Base-by-base conservation (phyloP, 371 early-diverging fungal genomes). In the Mortierella sp. region DNA sequence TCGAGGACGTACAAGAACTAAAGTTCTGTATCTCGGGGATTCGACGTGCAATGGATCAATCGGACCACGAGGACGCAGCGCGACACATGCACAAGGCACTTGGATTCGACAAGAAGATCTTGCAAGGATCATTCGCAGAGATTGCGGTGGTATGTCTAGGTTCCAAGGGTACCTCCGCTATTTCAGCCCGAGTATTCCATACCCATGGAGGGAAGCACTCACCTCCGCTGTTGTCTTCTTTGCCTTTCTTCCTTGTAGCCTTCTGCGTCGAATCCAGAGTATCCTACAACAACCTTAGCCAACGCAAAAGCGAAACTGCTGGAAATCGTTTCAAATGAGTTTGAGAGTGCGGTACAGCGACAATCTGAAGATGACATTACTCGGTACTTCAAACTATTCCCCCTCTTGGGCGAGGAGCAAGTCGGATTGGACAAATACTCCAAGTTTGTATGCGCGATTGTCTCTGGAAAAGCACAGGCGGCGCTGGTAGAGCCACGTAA, bases 351-450 rank as follows among this genome's bases (percentile, higher is more conserved):
- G 0, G 92, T 91, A 0, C 84, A 84, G 47, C 79, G 79, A 31
- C 80, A 82, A 50, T 86, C 94, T 48, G 91, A 93, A 57, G 83
- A 86, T 5, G 88, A 86, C 41, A 92, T 97, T 51, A 86, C 93
- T 17, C 84, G 93, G 12, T 95, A 89, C 67, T 94, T 96, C 78
- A 91, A 94, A 57, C 79, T 96, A 34, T 97, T 96, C 69, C 96
- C 98, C 14, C 76, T 91, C 24, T 85, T 96, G 13, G 91, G 94
- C 14, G 90, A 92, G 49, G 86, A 90, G 60, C 85, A 86, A 10
- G 87, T 91, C 41, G 98, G 98, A 4, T 73, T 97, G 58, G 95
- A 95, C 80, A 87, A 87, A 76, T 95, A 93, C 62, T 89, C 95
- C 7, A 83, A 87, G 44, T 95, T 95, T 78, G 86, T 96, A 5